Evolutionary conservation across 805 yeast species (phyloP).

Genomic region (Pichia sporocuriosa): DNA sequence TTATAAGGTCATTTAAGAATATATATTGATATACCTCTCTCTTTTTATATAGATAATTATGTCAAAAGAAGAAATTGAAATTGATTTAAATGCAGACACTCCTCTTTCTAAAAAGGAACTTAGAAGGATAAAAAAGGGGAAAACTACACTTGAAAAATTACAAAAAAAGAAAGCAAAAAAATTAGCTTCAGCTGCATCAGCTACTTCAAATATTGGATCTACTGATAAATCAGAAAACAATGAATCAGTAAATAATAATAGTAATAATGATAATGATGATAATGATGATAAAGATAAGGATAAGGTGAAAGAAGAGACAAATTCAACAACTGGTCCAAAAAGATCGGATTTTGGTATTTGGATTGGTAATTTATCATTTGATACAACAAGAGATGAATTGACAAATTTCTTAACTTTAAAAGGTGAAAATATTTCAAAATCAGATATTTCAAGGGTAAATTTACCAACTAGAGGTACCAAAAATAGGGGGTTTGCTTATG

Average conservation of each 20-base stretch:
- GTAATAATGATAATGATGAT: conserved; percentile 19
- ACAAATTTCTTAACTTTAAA: conserved; percentile 56
- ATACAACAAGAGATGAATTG: conserved; percentile 71
- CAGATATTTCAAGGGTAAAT: conserved; percentile 67
- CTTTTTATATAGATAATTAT: too few relatives aligned
- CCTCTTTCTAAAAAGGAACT: conserved; percentile 91
- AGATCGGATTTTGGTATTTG: conserved; percentile 71
- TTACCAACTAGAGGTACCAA: conserved; percentile 69
- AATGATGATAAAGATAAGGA: conserved; percentile 23
- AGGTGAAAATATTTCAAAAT: conserved; percentile 43
- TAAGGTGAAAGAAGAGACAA: conserved; percentile 6
- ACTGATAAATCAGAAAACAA: too few relatives aligned
- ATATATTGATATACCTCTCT: too few relatives aligned
- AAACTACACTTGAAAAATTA: conserved; percentile 52
- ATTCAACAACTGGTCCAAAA: conserved; percentile 14
- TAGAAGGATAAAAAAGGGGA: conserved; percentile 75
- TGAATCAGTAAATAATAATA: too few relatives aligned
- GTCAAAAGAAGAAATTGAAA: conserved; percentile 55
- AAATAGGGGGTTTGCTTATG: conserved; percentile 83
- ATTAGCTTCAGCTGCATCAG: conserved; percentile 17
- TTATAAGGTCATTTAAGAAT: too few relatives aligned
- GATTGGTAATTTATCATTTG: conserved; percentile 90
- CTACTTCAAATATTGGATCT: conserved; percentile 21
- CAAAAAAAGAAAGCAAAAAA: conserved; percentile 32
- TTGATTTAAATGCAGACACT: conserved; percentile 59